Conservation (phyloP, 2,329 filamentous ascomycete genomes). For the Colletotrichum tabaci region DNA sequence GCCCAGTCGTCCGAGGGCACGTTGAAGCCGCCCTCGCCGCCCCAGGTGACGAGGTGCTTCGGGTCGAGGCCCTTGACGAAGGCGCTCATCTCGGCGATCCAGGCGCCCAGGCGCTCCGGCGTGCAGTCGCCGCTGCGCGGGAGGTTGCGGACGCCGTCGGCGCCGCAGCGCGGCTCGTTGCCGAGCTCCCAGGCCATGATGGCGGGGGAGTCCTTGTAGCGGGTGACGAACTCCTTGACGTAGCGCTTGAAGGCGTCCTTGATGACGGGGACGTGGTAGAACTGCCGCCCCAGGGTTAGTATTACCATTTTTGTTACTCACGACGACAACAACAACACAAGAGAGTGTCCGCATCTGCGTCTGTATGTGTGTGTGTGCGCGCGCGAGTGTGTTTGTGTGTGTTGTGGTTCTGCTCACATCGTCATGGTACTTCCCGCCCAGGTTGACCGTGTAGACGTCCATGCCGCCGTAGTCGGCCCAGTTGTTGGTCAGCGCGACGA, state of each 20-base stretch:
- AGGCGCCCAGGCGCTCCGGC: slow-evolving; percentile 59
- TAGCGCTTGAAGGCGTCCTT: slow-evolving; percentile 71
- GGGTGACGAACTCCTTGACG: slow-evolving; percentile 69
- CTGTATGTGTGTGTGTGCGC: too few species aligned
- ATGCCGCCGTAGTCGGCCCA: slow-evolving; percentile 70
- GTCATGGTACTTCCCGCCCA: slow-evolving; percentile 64
- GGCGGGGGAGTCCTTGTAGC: slow-evolving; percentile 71
- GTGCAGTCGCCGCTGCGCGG: slow-evolving; percentile 57
- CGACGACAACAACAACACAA: too few species aligned
- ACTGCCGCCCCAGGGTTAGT: slow-evolving; percentile 49
- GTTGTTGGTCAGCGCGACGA: slow-evolving; percentile 67
- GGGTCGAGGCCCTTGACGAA: slow-evolving; percentile 68
- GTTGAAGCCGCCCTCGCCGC: slow-evolving; percentile 73
- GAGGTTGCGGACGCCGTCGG: slow-evolving; percentile 61
- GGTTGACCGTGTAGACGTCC: slow-evolving; percentile 67
- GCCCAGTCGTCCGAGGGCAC: slow-evolving; percentile 57
- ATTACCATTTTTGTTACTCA: background rate
- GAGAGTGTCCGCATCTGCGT: too few species aligned
- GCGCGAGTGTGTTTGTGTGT: too few species aligned
- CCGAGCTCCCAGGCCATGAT: slow-evolving; percentile 79
- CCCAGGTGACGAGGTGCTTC: slow-evolving; percentile 68
- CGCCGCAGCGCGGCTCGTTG: slow-evolving; percentile 72
- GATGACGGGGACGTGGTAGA: slow-evolving; percentile 65
- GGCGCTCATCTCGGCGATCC: slow-evolving; percentile 68
- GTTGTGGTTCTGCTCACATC: slow-evolving; percentile 51